Evolutionary conservation across 306 rosid species (phyloP), one percentile per base, ranked within the genome.

Genomic region (Erythrophleum fordii): DNA sequence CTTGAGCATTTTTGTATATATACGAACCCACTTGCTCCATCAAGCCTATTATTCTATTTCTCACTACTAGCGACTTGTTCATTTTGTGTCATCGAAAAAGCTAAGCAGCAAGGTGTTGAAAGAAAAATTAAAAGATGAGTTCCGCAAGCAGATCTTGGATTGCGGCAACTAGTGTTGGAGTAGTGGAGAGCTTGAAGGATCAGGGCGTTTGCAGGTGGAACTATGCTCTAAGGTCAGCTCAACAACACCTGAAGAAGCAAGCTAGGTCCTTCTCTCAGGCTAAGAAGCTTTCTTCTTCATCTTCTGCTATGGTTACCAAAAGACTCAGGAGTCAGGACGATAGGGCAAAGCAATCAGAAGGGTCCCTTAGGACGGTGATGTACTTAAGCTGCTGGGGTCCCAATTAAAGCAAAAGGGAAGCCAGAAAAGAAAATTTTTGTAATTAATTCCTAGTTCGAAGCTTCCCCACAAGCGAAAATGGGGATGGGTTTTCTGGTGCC

Each of bases 131-230:
- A 28, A 46, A 6, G 56, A 81, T 75, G 76, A 81, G 64, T 66
- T 81, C 81, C 29, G 37, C 72, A 67, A 1, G 11, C 3, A 81
- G 25, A 44, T 72, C 76, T 18, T 74, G 84, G 84, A 59, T 6
- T n/a, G 84, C 75, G 52, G 85, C 85, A 75, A 67, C 81, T 13
- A 68, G 84, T 20, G 75, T 74, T 74, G 84, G 84, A 44, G 80
- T 55, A 6, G 80, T 76, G 10, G 81, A 76, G 76, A 68, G 81
- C 26, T 69, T 86, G 85, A 77, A 82, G 67, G 90, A 84, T 26
- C 87, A 85, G 58, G 90, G 87, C n/a, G 23, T 90, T 2, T 87
- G 91, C 78, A 77, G 88, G 53, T 84, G 85, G 91, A 90, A 82
- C 17, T 39, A 34, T 42, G 69, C 85, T 2, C 52, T 86, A 14